Evolutionary conservation across 2,329 filamentous ascomycete genomes (phyloP), one percentile per base, ranked within the genome.

Genomic region (Aspergillus quadricinctus): DNA sequence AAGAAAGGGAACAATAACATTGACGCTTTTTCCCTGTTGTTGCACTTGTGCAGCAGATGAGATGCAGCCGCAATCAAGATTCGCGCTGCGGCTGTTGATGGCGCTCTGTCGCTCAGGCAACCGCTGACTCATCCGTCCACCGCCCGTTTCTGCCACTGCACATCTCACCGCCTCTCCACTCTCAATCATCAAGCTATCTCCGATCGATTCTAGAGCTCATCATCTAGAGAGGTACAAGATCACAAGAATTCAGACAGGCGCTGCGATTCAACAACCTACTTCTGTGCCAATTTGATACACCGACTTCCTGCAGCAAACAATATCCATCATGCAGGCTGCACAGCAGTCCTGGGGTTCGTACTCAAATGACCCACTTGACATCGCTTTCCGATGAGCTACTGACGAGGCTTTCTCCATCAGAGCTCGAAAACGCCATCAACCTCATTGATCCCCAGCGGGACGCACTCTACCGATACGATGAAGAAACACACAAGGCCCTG

Each of bases 391-490:
- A 28, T 21, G 52, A 46, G 54, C 53, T 37, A 61, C 55, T 57
- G 59, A 59, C 48, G 31, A 14, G n/a, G 43, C 31, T 52, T 35
- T 17, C 59, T 55, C 19, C 41, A 17, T 46, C 69, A 96, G 93
- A 96, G 82, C 84, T 94, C 70, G 90, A 96, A 72, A 96, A 96
- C 75, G 86, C 88, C 59, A 80, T 92, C 76, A 83, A 88, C 71
- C 84, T 97, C 59, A 86, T 96, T 68, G 92, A 99, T 72, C 84
- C 89, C 53, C 85, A 85, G 64, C 89, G 91, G 68, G 94, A 99
- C 75, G 91, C 91, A 48, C 90, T 99, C 66, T 99, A 97, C 80
- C 82, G 83, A 69, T 96, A 94, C 79, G 84, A 92, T 63, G 73
- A 80, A 59, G 80, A 80, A 2, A 83, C 84, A 46, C 88, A 94